A percentile compares a stretch with the other conserved stretches of the same genome.
phyloP scores from a whole-genome alignment of 2,329 filamentous ascomycete species.

The Calonectria montana region DNA sequence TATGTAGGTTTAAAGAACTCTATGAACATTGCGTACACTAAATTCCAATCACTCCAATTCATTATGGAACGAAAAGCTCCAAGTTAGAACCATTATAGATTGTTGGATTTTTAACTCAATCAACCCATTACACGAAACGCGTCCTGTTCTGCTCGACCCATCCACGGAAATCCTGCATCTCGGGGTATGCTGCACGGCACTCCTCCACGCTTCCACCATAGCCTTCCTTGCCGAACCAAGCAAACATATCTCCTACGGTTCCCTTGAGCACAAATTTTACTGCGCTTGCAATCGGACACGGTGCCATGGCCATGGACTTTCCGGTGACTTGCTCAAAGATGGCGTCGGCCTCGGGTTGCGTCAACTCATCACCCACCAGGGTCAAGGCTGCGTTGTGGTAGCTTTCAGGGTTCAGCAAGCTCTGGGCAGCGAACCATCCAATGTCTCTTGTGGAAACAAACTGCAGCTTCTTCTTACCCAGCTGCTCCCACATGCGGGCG shows the following conservation, averaged over 20 bases:
- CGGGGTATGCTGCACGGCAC: slow-evolving; percentile 9
- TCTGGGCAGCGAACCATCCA: slow-evolving; percentile 53
- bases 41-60: too few relatives aligned
- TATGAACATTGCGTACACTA: too few relatives aligned
- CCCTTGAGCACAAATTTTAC: slow-evolving; percentile 28
- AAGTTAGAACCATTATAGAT: too few relatives aligned
- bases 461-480: slow-evolving; percentile 45
- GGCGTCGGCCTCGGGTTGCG: slow-evolving; percentile 23
- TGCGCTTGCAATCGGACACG: slow-evolving; percentile 22
- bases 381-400: slow-evolving; percentile 29
- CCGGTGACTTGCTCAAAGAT: slow-evolving; percentile 16
- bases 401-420: slow-evolving; percentile 47
- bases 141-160: slow-evolving; percentile 24
- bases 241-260: slow-evolving; percentile 30
- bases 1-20: too few relatives aligned
- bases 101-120: neutral
- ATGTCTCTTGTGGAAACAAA: slow-evolving; percentile 54
- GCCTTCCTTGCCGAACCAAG: slow-evolving; percentile 30
- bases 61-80: too few relatives aligned
- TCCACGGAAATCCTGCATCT: slow-evolving; percentile 20
- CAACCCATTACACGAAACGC: neutral
- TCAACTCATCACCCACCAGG: slow-evolving; percentile 32
- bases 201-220: slow-evolving; percentile 29
- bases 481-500: slow-evolving; percentile 40
- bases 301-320: slow-evolving; percentile 18